These are phyloP conservation scores for Fragilaria crotonensis DNA, from an alignment of 108 stramenopile species.

Conservation along the genomic window DNA sequence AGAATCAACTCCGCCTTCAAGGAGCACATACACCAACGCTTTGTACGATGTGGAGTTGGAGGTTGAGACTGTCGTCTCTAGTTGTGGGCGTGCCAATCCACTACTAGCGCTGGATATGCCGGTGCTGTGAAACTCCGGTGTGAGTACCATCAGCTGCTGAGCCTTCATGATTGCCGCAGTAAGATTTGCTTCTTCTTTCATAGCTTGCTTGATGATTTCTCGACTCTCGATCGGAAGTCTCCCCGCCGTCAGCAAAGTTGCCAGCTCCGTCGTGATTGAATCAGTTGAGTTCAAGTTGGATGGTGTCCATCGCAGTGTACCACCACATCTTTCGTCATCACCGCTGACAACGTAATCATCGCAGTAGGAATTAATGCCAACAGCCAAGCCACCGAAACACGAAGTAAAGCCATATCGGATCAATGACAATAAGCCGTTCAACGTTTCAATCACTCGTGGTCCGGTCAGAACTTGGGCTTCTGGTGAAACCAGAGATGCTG, in stretches of 20 bases:
- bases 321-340: too few relatives aligned
- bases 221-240: conserved; percentile 26
- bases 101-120: neutral
- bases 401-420: conserved; percentile 45
- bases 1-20: conserved; percentile 32
- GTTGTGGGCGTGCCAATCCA: conserved; percentile 3
- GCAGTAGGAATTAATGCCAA: conserved; percentile 6
- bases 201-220: conserved; percentile 17
- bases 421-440: conserved; percentile 40
- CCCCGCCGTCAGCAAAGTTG: conserved; percentile 42
- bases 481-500: conserved; percentile 11
- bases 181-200: conserved; percentile 16
- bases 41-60: conserved; percentile 19
- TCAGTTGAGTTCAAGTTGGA: too few relatives aligned
- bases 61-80: neutral
- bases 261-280: too few relatives aligned
- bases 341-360: neutral
- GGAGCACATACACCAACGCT: conserved; percentile 31
- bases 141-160: conserved; percentile 20
- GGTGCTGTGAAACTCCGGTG: conserved; percentile 14
- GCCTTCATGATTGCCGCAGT: conserved; percentile 1
- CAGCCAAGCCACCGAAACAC: conserved; percentile 27
- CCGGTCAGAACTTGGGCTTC: conserved; percentile 12
- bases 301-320: too few relatives aligned
- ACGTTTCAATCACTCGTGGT: conserved; percentile 2